These are phyloP conservation scores for Taphrina flavorubra DNA, from an alignment of 1,139 yeast genomes.

Conservation along the genomic window DNA sequence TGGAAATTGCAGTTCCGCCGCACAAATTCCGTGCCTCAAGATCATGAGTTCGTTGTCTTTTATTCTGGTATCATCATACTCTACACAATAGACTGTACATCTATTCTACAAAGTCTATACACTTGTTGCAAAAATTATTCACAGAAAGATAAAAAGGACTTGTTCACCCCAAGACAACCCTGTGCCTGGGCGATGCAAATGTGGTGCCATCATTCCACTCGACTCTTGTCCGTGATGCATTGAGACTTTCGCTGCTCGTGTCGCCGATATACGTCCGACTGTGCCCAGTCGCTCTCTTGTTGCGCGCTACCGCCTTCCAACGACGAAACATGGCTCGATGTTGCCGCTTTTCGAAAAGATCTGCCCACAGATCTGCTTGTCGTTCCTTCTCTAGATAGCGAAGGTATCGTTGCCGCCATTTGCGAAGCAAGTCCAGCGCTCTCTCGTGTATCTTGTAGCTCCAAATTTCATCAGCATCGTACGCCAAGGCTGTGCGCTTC, in stretches of 20 bases:
- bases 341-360: constrained; percentile 1
- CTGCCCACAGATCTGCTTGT: constrained; percentile 27
- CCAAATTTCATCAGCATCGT: constrained; percentile 21
- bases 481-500: not conserved
- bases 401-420: constrained; percentile 11
- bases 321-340: constrained; percentile 10
- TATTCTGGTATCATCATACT: too few species aligned
- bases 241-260: constrained; percentile 22
- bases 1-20: not conserved
- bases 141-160: too few species aligned
- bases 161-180: not conserved
- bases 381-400: constrained; percentile 13
- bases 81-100: too few species aligned
- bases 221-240: constrained; percentile 21
- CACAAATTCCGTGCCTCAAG: constrained; percentile 8
- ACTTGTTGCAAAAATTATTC: too few species aligned
- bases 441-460: constrained; percentile 7
- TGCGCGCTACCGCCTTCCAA: constrained; percentile 5
- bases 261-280: constrained; percentile 14
- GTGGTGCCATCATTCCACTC: constrained; percentile 20
- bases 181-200: constrained; percentile 1
- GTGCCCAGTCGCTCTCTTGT: not conserved
- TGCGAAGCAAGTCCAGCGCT: not conserved
- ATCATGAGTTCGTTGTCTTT: not conserved
- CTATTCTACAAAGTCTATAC: too few species aligned